Evolutionary conservation across 805 yeast species (phyloP).

Genomic region (Saturnispora saitoi): DNA sequence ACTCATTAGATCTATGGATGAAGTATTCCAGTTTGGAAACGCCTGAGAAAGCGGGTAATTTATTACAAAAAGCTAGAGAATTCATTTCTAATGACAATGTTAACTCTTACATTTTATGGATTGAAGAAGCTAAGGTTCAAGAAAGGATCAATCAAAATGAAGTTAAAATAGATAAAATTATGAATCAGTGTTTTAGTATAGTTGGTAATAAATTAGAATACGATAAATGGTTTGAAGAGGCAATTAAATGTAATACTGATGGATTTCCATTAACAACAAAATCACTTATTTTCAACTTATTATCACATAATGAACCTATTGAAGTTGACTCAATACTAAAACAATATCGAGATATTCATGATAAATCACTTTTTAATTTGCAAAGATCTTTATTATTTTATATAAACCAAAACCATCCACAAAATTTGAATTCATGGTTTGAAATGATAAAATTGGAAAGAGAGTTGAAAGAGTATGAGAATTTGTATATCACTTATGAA

Average conservation of each 20-base stretch:
- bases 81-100: slow-evolving; percentile 33
- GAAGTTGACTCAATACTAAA: background rate
- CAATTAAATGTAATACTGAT: slow-evolving; percentile 40
- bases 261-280: slow-evolving; percentile 39
- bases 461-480: slow-evolving; percentile 19
- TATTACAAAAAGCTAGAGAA: slow-evolving; percentile 55
- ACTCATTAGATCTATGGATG: slow-evolving; percentile 58
- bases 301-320: background rate
- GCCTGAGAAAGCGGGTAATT: slow-evolving; percentile 41
- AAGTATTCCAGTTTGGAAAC: slow-evolving; percentile 40
- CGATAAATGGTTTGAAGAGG: slow-evolving; percentile 48
- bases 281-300: slow-evolving; percentile 39
- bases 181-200: slow-evolving; percentile 40
- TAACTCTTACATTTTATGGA: slow-evolving; percentile 50
- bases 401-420: slow-evolving; percentile 40
- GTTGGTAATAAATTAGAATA: slow-evolving; percentile 30
- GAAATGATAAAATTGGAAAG: slow-evolving; percentile 33
- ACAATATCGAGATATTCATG: slow-evolving; percentile 21
- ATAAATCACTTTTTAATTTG: slow-evolving; percentile 26
- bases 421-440: slow-evolving; percentile 40
- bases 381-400: slow-evolving; percentile 41
- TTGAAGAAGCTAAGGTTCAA: slow-evolving; percentile 61
- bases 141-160: slow-evolving; percentile 39
- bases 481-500: slow-evolving; percentile 40
- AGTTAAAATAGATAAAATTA: slow-evolving; percentile 38